Evolutionary conservation across 768 basidiomycete genomes (phyloP), one percentile per base, ranked within the genome.

Genomic region (Boletales sp.): DNA sequence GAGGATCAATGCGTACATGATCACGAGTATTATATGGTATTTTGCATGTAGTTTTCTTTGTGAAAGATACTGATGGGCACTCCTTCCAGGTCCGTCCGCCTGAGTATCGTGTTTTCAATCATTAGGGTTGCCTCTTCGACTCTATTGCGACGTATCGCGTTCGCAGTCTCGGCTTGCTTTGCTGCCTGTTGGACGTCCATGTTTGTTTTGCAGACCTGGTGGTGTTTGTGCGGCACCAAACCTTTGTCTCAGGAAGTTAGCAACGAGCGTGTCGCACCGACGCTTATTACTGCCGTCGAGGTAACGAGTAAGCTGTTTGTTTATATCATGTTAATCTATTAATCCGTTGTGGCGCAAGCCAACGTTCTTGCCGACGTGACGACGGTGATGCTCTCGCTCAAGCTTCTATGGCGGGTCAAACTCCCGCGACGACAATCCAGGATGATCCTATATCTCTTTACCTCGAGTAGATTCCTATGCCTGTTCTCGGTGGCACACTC

Each of bases 401-500:
- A 53, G 39, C 45, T 60, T n/a, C 55, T 60, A 43, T 48, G 55
- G 59, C 18, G 40, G 17, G 38, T 54, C 32, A 54, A 46, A 8
- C 55, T 60, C 37, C 55, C 59, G 9, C 21, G 8, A 40, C 27
- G 55, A 29, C 59, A 57, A 14, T 45, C 38, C 35, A 47, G 48
- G 40, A 60, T 60, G 59, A 43, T 54, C 24, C n/a, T 61, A 14
- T 49, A 30, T 29, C 35, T 54, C 17, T 61, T 60, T 19, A 24
- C 59, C 3, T 8, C 45, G 4, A 60, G 52, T 45, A 42, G 38
- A 12, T 42, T 52, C 39, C 8, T 57, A n/a, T 60, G 43, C 4
- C 0, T 14, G 10, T 41, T 36, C 35, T 50, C 59, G 8, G 2
- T 52, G 38, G 27, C 34, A 36, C 34, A 40, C 5, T 40, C 40